A percentile compares a stretch with the other conserved stretches of the same genome.
phyloP scores from a whole-genome alignment of 192 early-diverging fungal genomes.

The Coemansia sp. region DNA sequence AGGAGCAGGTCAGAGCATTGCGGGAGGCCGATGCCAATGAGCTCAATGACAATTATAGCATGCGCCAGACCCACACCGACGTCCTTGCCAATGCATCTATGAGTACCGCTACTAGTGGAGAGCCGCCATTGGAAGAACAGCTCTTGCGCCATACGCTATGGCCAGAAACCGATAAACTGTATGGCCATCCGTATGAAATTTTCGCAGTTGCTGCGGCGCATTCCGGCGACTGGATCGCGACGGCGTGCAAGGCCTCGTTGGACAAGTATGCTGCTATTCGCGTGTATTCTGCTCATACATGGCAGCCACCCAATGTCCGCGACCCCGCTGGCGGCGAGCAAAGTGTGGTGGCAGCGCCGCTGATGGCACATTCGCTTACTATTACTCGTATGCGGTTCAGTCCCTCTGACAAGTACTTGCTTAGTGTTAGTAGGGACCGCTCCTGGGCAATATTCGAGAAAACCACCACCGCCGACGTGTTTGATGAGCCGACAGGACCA shows the following conservation, averaged over 20 bases:
- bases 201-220: conserved; percentile 74
- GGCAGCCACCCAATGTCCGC: conserved; percentile 26
- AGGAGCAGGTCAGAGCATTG: conserved; percentile 27
- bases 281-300: conserved; percentile 33
- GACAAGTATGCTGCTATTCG: conserved; percentile 42
- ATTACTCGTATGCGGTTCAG: conserved; percentile 86
- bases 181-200: conserved; percentile 97
- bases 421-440: conserved; percentile 88
- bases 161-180: conserved; percentile 96
- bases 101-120: conserved; percentile 31
- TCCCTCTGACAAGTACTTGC: conserved; percentile 62
- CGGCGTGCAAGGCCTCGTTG: conserved; percentile 49
- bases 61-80: conserved; percentile 62
- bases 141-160: conserved; percentile 89
- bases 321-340: neutral
- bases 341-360: conserved; percentile 42
- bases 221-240: conserved; percentile 73
- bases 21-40: conserved; percentile 7
- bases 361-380: conserved; percentile 81
- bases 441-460: conserved; percentile 81
- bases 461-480: conserved; percentile 40
- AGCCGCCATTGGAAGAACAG: conserved; percentile 89
- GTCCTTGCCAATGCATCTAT: conserved; percentile 53
- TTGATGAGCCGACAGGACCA: conserved; percentile 24
- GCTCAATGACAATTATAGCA: conserved; percentile 59